phyloP scores from a whole-genome alignment of 495 filamentous ascomycete species.

The Aeminium ludgeri region DNA sequence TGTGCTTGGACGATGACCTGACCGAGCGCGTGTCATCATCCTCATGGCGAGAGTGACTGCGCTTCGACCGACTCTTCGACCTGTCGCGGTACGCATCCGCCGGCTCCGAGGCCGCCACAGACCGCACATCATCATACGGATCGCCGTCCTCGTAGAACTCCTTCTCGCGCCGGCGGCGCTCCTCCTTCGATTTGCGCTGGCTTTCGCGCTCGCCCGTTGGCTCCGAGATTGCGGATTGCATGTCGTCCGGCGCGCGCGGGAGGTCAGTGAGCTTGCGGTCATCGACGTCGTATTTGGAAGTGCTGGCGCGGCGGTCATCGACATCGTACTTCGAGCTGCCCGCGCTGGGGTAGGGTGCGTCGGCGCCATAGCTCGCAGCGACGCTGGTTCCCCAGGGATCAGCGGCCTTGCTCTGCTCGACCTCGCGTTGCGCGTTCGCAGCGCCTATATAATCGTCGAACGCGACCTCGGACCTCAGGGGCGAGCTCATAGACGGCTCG shows the following conservation, averaged over 20 bases:
- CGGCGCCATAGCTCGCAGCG: neutral
- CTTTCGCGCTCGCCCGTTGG: neutral
- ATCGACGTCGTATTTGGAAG: neutral
- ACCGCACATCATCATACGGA: slow-evolving; percentile 1
- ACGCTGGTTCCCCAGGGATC: neutral
- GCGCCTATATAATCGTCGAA: slow-evolving; percentile 19
- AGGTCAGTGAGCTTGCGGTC: neutral
- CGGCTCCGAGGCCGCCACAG: slow-evolving; percentile 21
- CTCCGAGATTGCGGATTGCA: slow-evolving; percentile 4
- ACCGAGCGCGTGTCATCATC: slow-evolving; percentile 24
- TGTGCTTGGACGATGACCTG: too few relatives aligned
- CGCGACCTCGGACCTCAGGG: slow-evolving; percentile 21
- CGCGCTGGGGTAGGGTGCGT: neutral
- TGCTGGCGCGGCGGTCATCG: neutral
- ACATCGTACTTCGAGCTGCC: too few relatives aligned
- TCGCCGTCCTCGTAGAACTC: slow-evolving; percentile 10
- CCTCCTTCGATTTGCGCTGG: slow-evolving; percentile 6
- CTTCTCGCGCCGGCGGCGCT: neutral
- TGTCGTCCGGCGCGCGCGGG: slow-evolving; percentile 1
- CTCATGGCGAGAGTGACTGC: slow-evolving; percentile 2
- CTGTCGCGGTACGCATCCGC: slow-evolving; percentile 11
- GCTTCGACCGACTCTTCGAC: slow-evolving; percentile 1
- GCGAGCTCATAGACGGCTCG: slow-evolving; percentile 19
- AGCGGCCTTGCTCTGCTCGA: too few relatives aligned
- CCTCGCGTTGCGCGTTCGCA: neutral